phyloP scores from a whole-genome alignment of 1,284 basidiomycete genomes.

The Phylloboletellus chloephorus region DNA sequence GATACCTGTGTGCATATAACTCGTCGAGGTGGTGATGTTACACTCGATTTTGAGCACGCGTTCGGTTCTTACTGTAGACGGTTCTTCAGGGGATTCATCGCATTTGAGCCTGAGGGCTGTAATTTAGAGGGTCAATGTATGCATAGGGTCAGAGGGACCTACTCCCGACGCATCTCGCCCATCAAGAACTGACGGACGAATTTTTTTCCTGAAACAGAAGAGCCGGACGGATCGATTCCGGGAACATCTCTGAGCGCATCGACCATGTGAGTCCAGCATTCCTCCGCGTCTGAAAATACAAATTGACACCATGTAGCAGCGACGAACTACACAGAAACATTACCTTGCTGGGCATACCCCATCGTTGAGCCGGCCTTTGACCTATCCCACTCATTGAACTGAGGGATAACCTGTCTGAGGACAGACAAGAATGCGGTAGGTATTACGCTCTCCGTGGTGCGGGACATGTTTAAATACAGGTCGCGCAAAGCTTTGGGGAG shows the following conservation, averaged over 20 bases:
- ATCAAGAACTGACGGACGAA: conserved; percentile 87
- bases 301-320: conserved; percentile 3
- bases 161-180: conserved; percentile 81
- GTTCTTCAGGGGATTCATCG: conserved; percentile 79
- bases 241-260: conserved; percentile 69
- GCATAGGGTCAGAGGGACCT: conserved; percentile 31
- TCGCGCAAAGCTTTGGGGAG: conserved; percentile 63
- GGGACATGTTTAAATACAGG: conserved; percentile 68
- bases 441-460: conserved; percentile 74
- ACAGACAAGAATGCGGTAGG: conserved; percentile 70
- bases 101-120: conserved; percentile 57
- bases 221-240: conserved; percentile 36
- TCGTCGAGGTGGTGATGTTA: conserved; percentile 83
- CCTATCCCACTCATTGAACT: conserved; percentile 79
- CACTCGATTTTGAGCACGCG: conserved; percentile 87
- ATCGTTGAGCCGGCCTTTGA: conserved; percentile 38
- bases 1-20: conserved; percentile 88
- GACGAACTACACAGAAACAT: neutral
- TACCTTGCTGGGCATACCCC: conserved; percentile 86
- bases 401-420: conserved; percentile 79
- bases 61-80: conserved; percentile 60
- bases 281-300: conserved; percentile 80
- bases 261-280: conserved; percentile 87
- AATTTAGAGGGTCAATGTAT: conserved; percentile 8
- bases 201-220: conserved; percentile 36